A percentile compares a stretch with the other conserved stretches of the same genome.
phyloP scores from a whole-genome alignment of 108 stramenopile genomes.

The Nannochloropsis salina region DNA sequence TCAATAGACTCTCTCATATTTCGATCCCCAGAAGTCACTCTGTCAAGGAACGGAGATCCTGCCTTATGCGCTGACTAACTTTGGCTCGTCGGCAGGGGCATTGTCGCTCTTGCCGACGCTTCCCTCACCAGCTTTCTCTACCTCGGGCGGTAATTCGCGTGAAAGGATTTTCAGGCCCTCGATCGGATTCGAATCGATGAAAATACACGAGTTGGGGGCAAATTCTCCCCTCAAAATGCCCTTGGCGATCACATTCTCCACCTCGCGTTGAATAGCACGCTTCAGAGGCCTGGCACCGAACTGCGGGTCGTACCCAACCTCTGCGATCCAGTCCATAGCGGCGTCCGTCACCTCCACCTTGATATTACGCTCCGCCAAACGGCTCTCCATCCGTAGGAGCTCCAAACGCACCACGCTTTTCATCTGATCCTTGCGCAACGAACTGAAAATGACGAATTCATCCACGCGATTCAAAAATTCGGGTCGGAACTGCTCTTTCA shows the following conservation, averaged over 20 bases:
- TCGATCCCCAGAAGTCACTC: no score
- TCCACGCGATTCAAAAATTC: slow-evolving; percentile 98
- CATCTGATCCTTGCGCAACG: slow-evolving; percentile 67
- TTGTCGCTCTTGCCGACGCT: neutral
- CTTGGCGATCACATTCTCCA: slow-evolving; percentile 83
- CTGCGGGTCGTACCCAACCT: slow-evolving; percentile 78
- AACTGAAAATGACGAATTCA: slow-evolving; percentile 90
- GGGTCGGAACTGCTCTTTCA: slow-evolving; percentile 76
- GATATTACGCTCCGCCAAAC: slow-evolving; percentile 53
- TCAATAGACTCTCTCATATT: no score
- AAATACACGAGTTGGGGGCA: neutral
- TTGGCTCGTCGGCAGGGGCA: neutral
- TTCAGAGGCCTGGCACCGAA: slow-evolving; percentile 96
- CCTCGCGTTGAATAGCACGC: slow-evolving; percentile 83
- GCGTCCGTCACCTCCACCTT: slow-evolving; percentile 49
- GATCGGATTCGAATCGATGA: neutral
- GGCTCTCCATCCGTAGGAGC: slow-evolving; percentile 50
- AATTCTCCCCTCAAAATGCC: slow-evolving; percentile 70
- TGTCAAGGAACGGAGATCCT: no score
- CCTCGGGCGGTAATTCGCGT: neutral
- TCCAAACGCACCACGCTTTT: slow-evolving; percentile 62
- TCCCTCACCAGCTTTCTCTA: neutral
- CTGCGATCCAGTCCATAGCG: slow-evolving; percentile 52
- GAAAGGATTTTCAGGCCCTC: neutral
- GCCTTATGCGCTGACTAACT: neutral